Percentiles rank a stretch among this genome's conserved stretches.
Evolutionary conservation across 495 filamentous ascomycete genomes (phyloP).

Genomic region (Acidiella bohemica): DNA sequence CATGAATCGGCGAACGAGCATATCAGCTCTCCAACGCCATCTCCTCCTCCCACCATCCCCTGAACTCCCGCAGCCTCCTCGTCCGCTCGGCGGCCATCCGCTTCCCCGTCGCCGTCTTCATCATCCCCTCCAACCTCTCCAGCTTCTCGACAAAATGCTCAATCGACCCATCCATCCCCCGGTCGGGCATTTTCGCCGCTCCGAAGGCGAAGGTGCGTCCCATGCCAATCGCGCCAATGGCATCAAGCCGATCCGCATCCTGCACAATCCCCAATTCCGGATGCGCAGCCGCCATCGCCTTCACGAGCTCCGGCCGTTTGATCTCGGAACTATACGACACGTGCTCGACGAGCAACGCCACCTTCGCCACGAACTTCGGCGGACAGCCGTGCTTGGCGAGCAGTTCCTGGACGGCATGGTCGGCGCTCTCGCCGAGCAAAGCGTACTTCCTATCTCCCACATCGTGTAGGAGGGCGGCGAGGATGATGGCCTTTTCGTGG

Average conservation of each 20-base stretch:
- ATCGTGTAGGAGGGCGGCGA: slow-evolving; percentile 73
- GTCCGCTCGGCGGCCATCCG: slow-evolving; percentile 51
- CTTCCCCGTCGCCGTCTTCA: slow-evolving; percentile 68
- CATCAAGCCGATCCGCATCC: slow-evolving; percentile 82
- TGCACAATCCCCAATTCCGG: slow-evolving; percentile 77
- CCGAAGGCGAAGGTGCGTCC: slow-evolving; percentile 66
- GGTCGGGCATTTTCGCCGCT: slow-evolving; percentile 41
- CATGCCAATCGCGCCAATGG: slow-evolving; percentile 73
- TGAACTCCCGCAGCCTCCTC: slow-evolving; percentile 48
- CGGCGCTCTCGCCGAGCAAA: slow-evolving; percentile 32
- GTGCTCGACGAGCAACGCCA: slow-evolving; percentile 56
- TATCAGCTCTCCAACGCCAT: slow-evolving; percentile 3
- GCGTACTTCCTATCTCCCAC: slow-evolving; percentile 78
- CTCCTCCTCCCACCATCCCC: slow-evolving; percentile 63
- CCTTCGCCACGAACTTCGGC: slow-evolving; percentile 40
- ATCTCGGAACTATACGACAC: slow-evolving; percentile 70
- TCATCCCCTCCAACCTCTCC: slow-evolving; percentile 56
- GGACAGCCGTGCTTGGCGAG: slow-evolving; percentile 45
- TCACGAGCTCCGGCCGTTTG: slow-evolving; percentile 35
- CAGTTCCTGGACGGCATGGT: slow-evolving; percentile 42
- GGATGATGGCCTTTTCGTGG: slow-evolving; percentile 39
- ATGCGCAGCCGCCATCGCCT: slow-evolving; percentile 39
- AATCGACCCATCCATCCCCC: slow-evolving; percentile 47
- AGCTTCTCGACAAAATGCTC: slow-evolving; percentile 73
- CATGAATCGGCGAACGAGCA: background rate